These are phyloP conservation scores for Salinomyces thailandicus DNA, from an alignment of 2,329 filamentous ascomycete species.

Conservation along the genomic window DNA sequence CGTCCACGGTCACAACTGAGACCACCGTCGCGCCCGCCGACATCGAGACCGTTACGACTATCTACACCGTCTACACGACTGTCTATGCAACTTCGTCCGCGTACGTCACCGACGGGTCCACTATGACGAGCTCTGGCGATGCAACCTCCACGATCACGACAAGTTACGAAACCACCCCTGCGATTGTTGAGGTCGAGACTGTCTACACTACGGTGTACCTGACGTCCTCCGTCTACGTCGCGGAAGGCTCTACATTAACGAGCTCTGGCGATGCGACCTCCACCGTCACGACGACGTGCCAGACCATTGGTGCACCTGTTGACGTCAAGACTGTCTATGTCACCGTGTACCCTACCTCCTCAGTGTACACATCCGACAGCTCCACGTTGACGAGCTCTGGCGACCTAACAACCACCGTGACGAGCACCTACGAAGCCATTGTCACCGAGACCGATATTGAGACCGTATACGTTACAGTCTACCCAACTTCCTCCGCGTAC, in stretches of 20 bases:
- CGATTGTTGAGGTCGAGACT: background rate
- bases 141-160: constrained; percentile 4
- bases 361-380: constrained; percentile 2
- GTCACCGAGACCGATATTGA: background rate
- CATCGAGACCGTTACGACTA: no score
- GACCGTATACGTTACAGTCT: background rate
- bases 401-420: constrained; percentile 1
- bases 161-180: background rate
- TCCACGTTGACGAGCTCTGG: background rate
- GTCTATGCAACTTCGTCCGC: background rate
- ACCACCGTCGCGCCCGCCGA: constrained; percentile 1
- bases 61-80: constrained; percentile 2
- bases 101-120: constrained; percentile 1
- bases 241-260: background rate
- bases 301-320: background rate
- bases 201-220: constrained; percentile 4
- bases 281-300: constrained; percentile 3
- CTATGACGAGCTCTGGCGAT: background rate
- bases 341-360: constrained; percentile 1
- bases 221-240: background rate
- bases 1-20: constrained; percentile 4
- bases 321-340: constrained; percentile 1
- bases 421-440: background rate
- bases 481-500: background rate
- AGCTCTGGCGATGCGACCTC: constrained; percentile 1